These are phyloP conservation scores for Xylaria arbuscula DNA, from an alignment of 2,329 filamentous ascomycete genomes.

Conservation along the genomic window DNA sequence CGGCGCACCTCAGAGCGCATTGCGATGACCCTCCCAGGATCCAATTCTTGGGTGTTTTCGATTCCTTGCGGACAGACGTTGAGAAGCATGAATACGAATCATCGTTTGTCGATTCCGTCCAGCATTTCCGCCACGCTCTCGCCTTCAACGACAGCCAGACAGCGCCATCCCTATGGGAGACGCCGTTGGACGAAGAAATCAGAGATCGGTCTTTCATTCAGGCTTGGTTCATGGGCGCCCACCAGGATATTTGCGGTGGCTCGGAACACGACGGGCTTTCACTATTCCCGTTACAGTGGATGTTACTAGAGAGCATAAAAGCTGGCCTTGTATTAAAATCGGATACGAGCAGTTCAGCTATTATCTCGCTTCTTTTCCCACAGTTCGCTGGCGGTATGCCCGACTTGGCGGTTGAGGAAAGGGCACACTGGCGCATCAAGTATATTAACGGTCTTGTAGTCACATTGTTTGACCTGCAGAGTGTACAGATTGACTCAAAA, in stretches of 20 bases:
- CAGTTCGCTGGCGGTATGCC: constrained; percentile 29
- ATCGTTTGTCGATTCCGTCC: constrained; percentile 23
- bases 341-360: background rate
- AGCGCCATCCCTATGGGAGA: constrained; percentile 5
- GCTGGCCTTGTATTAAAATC: constrained; percentile 23
- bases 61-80: constrained; percentile 5
- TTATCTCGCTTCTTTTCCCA: constrained; percentile 24
- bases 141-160: constrained; percentile 31
- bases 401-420: constrained; percentile 21
- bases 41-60: constrained; percentile 24
- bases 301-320: constrained; percentile 31
- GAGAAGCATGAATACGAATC: constrained; percentile 34
- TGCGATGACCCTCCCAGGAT: constrained; percentile 22
- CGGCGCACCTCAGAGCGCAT: constrained; percentile 13
- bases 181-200: constrained; percentile 2
- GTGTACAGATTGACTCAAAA: constrained; percentile 25
- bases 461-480: constrained; percentile 30
- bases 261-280: constrained; percentile 30
- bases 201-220: constrained; percentile 23
- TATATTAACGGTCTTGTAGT: constrained; percentile 29
- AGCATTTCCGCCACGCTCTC: constrained; percentile 31
- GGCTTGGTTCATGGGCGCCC: constrained; percentile 32
- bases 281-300: constrained; percentile 32
- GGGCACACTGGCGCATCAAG: constrained; percentile 25
- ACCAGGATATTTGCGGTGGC: constrained; percentile 31